Evolutionary conservation across 2,329 filamentous ascomycete species (phyloP).

Genomic region (Fusarium transvaalense): DNA sequence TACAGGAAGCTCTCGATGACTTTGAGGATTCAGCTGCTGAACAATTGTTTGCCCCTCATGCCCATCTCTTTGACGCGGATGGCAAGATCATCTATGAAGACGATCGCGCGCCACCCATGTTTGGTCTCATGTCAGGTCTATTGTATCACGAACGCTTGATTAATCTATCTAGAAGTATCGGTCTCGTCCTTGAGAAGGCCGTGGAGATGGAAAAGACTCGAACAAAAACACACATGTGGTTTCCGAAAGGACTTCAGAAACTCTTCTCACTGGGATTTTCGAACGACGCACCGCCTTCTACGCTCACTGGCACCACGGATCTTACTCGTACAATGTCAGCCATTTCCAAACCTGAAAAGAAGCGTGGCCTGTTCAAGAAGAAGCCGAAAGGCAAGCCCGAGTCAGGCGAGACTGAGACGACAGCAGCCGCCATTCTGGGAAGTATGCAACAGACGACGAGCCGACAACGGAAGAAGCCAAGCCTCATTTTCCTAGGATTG

Average conservation of each 20-base stretch:
- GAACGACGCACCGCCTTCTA: slow-evolving; percentile 23
- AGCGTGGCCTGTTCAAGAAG: slow-evolving; percentile 7
- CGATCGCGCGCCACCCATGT: slow-evolving; percentile 7
- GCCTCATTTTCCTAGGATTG: slow-evolving; percentile 2
- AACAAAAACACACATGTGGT: slow-evolving; percentile 7
- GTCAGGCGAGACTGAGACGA: not conserved
- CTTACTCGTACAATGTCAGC: slow-evolving; percentile 14
- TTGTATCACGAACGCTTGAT: slow-evolving; percentile 18
- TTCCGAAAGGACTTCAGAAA: slow-evolving; percentile 14
- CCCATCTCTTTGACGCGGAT: slow-evolving; percentile 15
- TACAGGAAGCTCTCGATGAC: slow-evolving; percentile 16
- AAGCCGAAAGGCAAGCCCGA: slow-evolving; percentile 7
- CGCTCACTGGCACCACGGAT: not conserved
- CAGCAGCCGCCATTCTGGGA: not conserved
- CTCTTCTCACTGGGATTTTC: slow-evolving; percentile 10
- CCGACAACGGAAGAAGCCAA: slow-evolving; percentile 16
- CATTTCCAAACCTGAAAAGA: slow-evolving; percentile 18
- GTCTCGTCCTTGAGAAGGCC: not conserved
- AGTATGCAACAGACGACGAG: slow-evolving; percentile 20
- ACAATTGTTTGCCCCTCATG: slow-evolving; percentile 8
- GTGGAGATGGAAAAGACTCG: slow-evolving; percentile 15
- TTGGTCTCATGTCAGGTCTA: slow-evolving; percentile 22
- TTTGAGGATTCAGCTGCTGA: slow-evolving; percentile 20
- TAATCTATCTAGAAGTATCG: slow-evolving; percentile 13
- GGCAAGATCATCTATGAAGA: slow-evolving; percentile 14